Evolutionary conservation across 2,329 filamentous ascomycete genomes (phyloP).

Genomic region (Fusarium sp.): DNA sequence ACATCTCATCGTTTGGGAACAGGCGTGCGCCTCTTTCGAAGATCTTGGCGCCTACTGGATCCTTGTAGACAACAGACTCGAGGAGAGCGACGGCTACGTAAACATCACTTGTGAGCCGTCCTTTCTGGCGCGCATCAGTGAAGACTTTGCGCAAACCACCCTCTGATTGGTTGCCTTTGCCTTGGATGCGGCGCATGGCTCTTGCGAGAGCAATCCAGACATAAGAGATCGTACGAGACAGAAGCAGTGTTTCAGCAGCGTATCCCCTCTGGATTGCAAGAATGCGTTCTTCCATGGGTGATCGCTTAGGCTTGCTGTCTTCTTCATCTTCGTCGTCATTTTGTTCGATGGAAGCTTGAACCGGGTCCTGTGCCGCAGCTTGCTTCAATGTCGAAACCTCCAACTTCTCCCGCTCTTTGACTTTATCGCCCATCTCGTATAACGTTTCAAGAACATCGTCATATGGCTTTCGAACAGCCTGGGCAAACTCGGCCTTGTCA

Average conservation of each 20-base stretch:
- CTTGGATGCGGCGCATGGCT: conserved; percentile 93
- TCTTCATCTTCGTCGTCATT: conserved; percentile 67
- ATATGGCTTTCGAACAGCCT: conserved; percentile 84
- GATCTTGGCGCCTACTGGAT: conserved; percentile 91
- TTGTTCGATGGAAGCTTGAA: conserved; percentile 56
- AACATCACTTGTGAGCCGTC: conserved; percentile 91
- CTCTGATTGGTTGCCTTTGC: conserved; percentile 72
- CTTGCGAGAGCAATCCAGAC: conserved; percentile 96
- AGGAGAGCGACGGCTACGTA: conserved; percentile 94
- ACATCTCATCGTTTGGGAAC: conserved; percentile 92
- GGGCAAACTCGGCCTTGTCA: conserved; percentile 81
- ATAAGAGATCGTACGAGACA: conserved; percentile 89
- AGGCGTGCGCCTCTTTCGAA: conserved; percentile 94
- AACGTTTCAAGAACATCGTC: conserved; percentile 85
- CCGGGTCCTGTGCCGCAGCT: conserved; percentile 55
- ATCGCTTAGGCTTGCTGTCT: conserved; percentile 56
- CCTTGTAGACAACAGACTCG: conserved; percentile 96
- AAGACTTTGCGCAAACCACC: conserved; percentile 93
- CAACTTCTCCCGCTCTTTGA: conserved; percentile 72
- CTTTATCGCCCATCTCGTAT: conserved; percentile 85
- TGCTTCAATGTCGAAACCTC: conserved; percentile 70
- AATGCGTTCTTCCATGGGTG: conserved; percentile 74
- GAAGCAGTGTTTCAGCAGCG: conserved; percentile 76
- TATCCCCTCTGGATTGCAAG: conserved; percentile 74
- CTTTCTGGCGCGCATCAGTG: conserved; percentile 85